Percentiles rank a stretch among this genome's conserved stretches.
phyloP scores from a whole-genome alignment of 106 monocot genomes.

The Platanthera zijinensis region DNA sequence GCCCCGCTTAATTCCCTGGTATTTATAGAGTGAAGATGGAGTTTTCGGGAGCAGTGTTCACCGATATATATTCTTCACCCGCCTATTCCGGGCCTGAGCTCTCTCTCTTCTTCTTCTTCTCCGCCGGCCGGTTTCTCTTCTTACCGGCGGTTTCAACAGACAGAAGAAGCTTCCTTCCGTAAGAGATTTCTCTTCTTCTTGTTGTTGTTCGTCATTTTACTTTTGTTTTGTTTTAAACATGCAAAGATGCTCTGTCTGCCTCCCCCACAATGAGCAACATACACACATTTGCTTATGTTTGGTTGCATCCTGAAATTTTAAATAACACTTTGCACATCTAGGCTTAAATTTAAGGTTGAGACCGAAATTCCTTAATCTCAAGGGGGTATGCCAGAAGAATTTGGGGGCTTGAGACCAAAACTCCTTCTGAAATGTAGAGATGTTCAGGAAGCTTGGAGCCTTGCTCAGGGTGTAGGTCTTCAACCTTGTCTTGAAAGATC shows the following conservation, averaged over 20 bases:
- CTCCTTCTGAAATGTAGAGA: too few species aligned
- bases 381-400: too few species aligned
- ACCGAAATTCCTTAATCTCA: too few species aligned
- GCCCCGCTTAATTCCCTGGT: not conserved
- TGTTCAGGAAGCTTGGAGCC: too few species aligned
- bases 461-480: too few species aligned
- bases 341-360: too few species aligned
- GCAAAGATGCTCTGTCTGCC: not conserved
- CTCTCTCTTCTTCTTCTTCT: not conserved
- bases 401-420: too few species aligned
- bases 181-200: not conserved
- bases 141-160: not conserved
- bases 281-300: too few species aligned
- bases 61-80: not conserved
- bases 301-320: too few species aligned
- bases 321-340: too few species aligned
- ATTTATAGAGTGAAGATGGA: not conserved
- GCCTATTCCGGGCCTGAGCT: not conserved
- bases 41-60: not conserved
- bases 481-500: too few species aligned
- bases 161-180: not conserved
- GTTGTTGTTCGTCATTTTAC: not conserved
- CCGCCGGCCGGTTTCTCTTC: not conserved
- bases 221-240: not conserved
- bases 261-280: too few species aligned